A percentile compares a stretch with the other conserved stretches of the same genome.
Conservation (phyloP, 2,329 filamentous ascomycete genomes). For the Thyridium curvatum region DNA sequence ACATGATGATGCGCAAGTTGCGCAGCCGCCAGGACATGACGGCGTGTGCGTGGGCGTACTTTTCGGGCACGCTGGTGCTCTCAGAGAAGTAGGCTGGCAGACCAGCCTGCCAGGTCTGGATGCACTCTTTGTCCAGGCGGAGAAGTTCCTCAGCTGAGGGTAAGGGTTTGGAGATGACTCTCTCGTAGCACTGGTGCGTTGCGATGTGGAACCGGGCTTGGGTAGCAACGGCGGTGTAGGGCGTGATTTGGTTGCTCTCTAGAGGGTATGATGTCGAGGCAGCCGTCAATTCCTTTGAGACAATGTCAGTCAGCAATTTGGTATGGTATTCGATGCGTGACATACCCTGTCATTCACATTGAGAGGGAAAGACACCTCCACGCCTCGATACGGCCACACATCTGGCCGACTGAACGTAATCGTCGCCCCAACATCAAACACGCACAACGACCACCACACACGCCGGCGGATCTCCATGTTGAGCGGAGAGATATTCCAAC, state of each 20-base stretch:
- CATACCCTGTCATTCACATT: slow-evolving; percentile 16
- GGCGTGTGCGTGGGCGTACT: slow-evolving; percentile 30
- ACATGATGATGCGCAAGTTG: slow-evolving; percentile 41
- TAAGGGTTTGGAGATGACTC: slow-evolving; percentile 35
- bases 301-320: slow-evolving; percentile 1
- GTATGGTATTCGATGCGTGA: background rate
- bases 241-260: slow-evolving; percentile 30
- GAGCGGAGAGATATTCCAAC: slow-evolving; percentile 20
- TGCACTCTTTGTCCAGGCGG: slow-evolving; percentile 27
- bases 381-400: slow-evolving; percentile 15
- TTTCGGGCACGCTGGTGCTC: slow-evolving; percentile 19
- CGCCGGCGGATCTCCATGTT: slow-evolving; percentile 27
- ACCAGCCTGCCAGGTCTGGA: slow-evolving; percentile 28
- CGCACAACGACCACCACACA: slow-evolving; percentile 30
- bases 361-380: slow-evolving; percentile 14
- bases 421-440: slow-evolving; percentile 36
- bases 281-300: slow-evolving; percentile 20
- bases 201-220: slow-evolving; percentile 38
- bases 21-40: slow-evolving; percentile 36
- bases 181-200: slow-evolving; percentile 36
- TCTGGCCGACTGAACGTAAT: slow-evolving; percentile 26
- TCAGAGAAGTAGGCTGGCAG: slow-evolving; percentile 29
- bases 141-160: slow-evolving; percentile 33
- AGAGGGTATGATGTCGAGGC: slow-evolving; percentile 23
- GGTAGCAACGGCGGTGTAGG: slow-evolving; percentile 33